Evolutionary conservation across 176 grass and related monocot genomes (phyloP).

Genomic region (Themeda triandra): DNA sequence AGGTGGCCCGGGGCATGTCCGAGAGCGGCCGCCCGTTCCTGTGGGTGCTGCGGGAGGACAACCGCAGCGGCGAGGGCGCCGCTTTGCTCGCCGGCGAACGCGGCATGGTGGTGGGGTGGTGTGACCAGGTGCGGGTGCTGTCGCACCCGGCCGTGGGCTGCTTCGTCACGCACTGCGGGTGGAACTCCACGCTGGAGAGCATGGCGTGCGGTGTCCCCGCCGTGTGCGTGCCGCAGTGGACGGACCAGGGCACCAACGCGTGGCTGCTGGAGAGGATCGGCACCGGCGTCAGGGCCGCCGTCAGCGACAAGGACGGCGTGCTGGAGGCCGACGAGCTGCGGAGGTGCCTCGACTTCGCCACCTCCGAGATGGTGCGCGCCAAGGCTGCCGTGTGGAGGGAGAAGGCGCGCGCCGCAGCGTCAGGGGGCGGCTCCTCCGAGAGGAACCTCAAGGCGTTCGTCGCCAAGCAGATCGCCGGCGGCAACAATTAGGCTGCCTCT

Average conservation of each 20-base stretch:
- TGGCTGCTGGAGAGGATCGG: slow-evolving; percentile 58
- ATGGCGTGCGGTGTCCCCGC: slow-evolving; percentile 48
- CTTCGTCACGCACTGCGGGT: slow-evolving; percentile 77
- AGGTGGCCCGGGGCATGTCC: slow-evolving; percentile 45
- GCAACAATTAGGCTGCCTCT: slow-evolving; percentile 21
- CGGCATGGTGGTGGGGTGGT: slow-evolving; percentile 79
- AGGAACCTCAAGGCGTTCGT: slow-evolving; percentile 51
- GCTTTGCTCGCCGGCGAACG: background rate
- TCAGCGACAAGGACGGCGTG: slow-evolving; percentile 37
- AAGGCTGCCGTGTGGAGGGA: slow-evolving; percentile 52
- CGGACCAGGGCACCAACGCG: slow-evolving; percentile 67
- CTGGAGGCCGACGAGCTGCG: slow-evolving; percentile 55
- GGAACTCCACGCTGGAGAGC: slow-evolving; percentile 64
- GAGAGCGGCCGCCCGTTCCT: slow-evolving; percentile 48
- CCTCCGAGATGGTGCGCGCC: slow-evolving; percentile 44
- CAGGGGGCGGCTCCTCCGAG: slow-evolving; percentile 44
- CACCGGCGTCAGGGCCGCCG: slow-evolving; percentile 46
- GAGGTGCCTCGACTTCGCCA: slow-evolving; percentile 41
- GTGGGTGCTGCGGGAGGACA: slow-evolving; percentile 74
- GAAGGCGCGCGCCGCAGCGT: slow-evolving; percentile 32
- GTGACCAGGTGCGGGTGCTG: slow-evolving; percentile 61
- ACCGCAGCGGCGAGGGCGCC: slow-evolving; percentile 20
- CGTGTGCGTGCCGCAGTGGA: slow-evolving; percentile 56
- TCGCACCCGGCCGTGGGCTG: slow-evolving; percentile 59
- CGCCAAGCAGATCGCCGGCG: slow-evolving; percentile 1